Base-by-base conservation (phyloP, 768 basidiomycete species). In the Auricularia auricula-judae region DNA sequence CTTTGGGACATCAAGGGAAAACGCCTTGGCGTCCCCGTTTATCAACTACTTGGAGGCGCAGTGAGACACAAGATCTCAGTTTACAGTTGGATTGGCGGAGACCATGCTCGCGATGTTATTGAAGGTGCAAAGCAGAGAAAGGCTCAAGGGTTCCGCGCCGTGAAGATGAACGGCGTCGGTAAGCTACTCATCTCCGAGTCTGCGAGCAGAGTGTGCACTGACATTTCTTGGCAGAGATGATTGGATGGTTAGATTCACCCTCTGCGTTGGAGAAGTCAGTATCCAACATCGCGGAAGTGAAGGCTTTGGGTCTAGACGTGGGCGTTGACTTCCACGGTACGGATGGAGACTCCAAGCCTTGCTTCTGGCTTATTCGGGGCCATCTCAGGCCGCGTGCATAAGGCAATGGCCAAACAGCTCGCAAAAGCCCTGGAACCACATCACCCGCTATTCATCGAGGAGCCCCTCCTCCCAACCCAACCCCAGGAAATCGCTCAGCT, bases 1-100 rank as follows among this genome's bases (percentile, higher is more conserved):
- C 75, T 89, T 1, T 82, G 88, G 88, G 88, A 89, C 69, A 86
- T 89, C 74, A 88, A 88, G 68, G 88, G 88, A n/a, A 88, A 87
- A 74, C 84, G 83, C 39, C 79, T 88, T 2, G 86, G 86, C 39
- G 87, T 85, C 16, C 82, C 80, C 0, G 34, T 0, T 1, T 87
- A 82, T 80, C 81, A 86, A 72, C 76, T 90, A 0, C 79, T 88
- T 4, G 88, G 87, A 7, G 88, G 87, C 3, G 84, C 84, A 71
- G 84, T 88, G 21, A 80, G 87, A 61, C 81, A 86, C 68, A 75
- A 78, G 36, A 74, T 84, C 61, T 79, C 78, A 64, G 84, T 85
- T 4, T 86, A 85, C 68, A 81, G 84, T 2, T 88, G 82, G 81
- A 75, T 86, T 73, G 70, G 78, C 39, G 73, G 84, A 29, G 81